A percentile compares a stretch with the other conserved stretches of the same genome.
These are phyloP conservation scores for Trichoderma asperelloides DNA, from an alignment of 495 filamentous ascomycete species.

Conservation along the genomic window DNA sequence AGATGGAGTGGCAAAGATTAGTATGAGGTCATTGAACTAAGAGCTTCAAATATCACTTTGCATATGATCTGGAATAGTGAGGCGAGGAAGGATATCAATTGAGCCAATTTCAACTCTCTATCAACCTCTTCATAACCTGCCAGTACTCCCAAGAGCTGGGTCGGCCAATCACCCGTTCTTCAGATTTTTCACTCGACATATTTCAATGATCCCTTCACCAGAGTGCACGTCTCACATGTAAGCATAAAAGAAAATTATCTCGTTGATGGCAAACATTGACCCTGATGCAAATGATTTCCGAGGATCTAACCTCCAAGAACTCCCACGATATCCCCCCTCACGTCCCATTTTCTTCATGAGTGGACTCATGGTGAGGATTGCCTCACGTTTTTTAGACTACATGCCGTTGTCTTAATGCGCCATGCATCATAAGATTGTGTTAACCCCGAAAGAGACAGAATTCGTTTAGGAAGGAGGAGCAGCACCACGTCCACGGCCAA, in stretches of 20 bases:
- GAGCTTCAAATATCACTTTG: not conserved
- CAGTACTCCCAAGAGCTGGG: not conserved
- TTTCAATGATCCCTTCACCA: not conserved
- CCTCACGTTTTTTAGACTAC: conserved; percentile 41
- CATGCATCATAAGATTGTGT: conserved; percentile 34
- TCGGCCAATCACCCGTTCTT: not conserved
- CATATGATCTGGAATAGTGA: not conserved
- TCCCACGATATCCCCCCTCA: conserved; percentile 34
- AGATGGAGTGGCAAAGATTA: not conserved
- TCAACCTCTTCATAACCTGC: not conserved
- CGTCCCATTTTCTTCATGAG: conserved; percentile 34
- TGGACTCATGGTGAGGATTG: conserved; percentile 37
- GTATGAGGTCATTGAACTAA: not conserved
- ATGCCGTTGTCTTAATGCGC: conserved; percentile 34
- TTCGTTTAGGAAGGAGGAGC: conserved; percentile 57
- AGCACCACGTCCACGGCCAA: conserved; percentile 80
- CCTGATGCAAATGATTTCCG: conserved; percentile 29
- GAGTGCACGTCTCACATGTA: conserved; percentile 8
- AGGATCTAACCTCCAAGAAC: conserved; percentile 31
- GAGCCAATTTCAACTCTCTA: not conserved
- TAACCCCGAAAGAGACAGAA: conserved; percentile 15
- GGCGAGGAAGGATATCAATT: not conserved
- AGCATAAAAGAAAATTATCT: conserved; percentile 4
- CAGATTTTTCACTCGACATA: not conserved
- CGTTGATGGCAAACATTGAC: conserved; percentile 11